Evolutionary conservation across 2,329 filamentous ascomycete species (phyloP).

Genomic region (Emydomyces testavorans): DNA sequence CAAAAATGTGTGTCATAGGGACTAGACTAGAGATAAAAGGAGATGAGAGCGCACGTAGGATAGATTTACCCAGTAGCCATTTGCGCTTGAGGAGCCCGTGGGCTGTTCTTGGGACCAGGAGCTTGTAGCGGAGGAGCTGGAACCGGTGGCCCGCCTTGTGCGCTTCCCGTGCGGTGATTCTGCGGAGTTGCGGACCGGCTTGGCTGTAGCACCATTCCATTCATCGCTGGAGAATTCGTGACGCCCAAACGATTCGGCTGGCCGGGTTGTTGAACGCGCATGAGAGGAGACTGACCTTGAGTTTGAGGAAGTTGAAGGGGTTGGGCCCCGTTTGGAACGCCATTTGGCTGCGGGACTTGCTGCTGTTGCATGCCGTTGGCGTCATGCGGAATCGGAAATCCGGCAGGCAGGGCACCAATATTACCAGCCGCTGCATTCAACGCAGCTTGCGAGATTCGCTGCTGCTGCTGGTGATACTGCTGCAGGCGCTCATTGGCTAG

Average conservation of each 20-base stretch:
- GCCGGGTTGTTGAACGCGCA: constrained; percentile 40
- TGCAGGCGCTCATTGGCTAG: constrained; percentile 43
- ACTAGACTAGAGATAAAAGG: not conserved
- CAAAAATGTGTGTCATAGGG: not conserved
- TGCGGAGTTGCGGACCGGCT: constrained; percentile 39
- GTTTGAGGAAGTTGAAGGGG: constrained; percentile 38
- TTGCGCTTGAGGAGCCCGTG: constrained; percentile 33
- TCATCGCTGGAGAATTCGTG: constrained; percentile 36
- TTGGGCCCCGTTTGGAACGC: constrained; percentile 26
- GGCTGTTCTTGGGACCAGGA: constrained; percentile 32
- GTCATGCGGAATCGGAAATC: constrained; percentile 33
- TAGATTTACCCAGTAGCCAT: constrained; percentile 27
- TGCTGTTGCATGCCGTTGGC: constrained; percentile 21
- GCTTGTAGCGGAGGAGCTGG: constrained; percentile 4
- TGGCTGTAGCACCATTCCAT: constrained; percentile 32
- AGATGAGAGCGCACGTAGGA: not conserved
- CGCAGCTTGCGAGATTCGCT: constrained; percentile 41
- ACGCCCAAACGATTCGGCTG: constrained; percentile 32
- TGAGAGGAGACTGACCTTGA: constrained; percentile 43
- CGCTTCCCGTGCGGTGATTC: constrained; percentile 35
- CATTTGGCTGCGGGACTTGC: constrained; percentile 23
- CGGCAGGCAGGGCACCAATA: constrained; percentile 31
- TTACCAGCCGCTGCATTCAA: constrained; percentile 43
- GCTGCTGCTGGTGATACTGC: constrained; percentile 37
- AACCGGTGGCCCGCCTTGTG: constrained; percentile 27